Base-by-base conservation (phyloP, 2,329 filamentous ascomycete species). In the Blastomyces gilchristii region DNA sequence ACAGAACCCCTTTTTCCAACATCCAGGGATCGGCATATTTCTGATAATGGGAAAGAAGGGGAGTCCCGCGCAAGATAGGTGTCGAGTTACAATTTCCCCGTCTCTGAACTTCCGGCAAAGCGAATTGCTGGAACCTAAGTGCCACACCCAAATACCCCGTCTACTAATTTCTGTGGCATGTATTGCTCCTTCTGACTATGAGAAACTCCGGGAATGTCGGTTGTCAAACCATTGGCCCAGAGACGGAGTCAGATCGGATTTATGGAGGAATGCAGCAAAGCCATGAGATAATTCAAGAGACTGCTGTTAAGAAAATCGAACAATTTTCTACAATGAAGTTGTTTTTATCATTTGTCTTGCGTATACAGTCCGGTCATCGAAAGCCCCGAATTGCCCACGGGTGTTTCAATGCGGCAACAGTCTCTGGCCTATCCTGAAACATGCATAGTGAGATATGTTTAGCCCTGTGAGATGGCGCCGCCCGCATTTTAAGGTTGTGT, bases 341-440 rank as follows among this genome's bases (percentile, higher is more conserved):
- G 16, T 45, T 9, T 45, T 18, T 18, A 18, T 45, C 41, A 45
- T 45, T 14, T 45, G 16, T 45, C 16, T 47, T 22, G 18, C 18
- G 9, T n/a, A 9, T 47, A 37, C 39, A 22, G 39, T n/a, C 28
- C 16, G 11, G n/a, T 14, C 34, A 41, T 25, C 14, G 4, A 34
- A 52, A 37, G n/a, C 9, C 61, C 28, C 43, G 28, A 39, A 50
- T 37, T 62, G 58, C 34, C 58, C n/a, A 50, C 9, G 22, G 22
- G 58, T 50, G 64, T 63, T 65, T 66, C 61, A 39, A 63, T 45
- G 50, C 31, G 12, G 25, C 25, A 59, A 61, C 39, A 57, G 22
- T 43, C 53, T 49, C 52, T 52, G 53, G 43, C 28, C 28, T 18
- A 62, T 50, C 54, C 61, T 63, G 59, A 63, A 63, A 62, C 62